Evolutionary conservation across 2,329 filamentous ascomycete genomes (phyloP).

Genomic region (Sarocladium oryzae): DNA sequence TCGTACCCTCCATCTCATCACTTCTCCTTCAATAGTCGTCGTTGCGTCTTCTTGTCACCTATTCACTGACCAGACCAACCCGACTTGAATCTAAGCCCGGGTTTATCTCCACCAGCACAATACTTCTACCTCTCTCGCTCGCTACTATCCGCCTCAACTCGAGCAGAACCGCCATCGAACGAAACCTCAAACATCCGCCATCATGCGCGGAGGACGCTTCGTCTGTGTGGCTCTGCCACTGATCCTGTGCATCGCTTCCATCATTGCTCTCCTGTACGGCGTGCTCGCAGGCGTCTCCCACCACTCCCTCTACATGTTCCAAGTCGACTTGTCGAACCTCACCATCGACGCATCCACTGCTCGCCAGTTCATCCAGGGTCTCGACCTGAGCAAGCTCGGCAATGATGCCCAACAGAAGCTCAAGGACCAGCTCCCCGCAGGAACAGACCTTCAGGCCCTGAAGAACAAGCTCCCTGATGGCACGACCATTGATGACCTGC

Average conservation of each 20-base stretch:
- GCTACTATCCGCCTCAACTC: no score
- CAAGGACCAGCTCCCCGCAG: constrained; percentile 14
- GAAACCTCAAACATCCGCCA: constrained; percentile 19
- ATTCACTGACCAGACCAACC: no score
- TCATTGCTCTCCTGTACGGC: constrained; percentile 61
- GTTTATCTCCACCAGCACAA: no score
- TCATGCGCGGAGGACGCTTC: constrained; percentile 64
- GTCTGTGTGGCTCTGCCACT: constrained; percentile 86
- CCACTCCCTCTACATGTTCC: constrained; percentile 52
- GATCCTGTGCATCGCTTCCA: constrained; percentile 67
- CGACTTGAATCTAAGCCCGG: no score
- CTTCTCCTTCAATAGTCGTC: background rate
- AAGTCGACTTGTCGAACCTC: constrained; percentile 57
- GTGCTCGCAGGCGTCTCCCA: constrained; percentile 49
- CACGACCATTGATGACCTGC: constrained; percentile 28
- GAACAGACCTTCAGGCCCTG: constrained; percentile 10
- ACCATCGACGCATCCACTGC: constrained; percentile 33
- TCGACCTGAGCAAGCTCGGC: constrained; percentile 14
- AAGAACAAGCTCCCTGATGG: constrained; percentile 15
- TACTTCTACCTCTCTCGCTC: no score
- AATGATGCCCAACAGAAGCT: constrained; percentile 13
- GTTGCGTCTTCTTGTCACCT: background rate
- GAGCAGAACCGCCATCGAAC: no score
- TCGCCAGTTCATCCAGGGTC: constrained; percentile 18
- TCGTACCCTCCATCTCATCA: background rate